A percentile compares a stretch with the other conserved stretches of the same genome.
Conservation (phyloP, 2,329 filamentous ascomycete species). For the Neophaeococcomyces mojaviensis region DNA sequence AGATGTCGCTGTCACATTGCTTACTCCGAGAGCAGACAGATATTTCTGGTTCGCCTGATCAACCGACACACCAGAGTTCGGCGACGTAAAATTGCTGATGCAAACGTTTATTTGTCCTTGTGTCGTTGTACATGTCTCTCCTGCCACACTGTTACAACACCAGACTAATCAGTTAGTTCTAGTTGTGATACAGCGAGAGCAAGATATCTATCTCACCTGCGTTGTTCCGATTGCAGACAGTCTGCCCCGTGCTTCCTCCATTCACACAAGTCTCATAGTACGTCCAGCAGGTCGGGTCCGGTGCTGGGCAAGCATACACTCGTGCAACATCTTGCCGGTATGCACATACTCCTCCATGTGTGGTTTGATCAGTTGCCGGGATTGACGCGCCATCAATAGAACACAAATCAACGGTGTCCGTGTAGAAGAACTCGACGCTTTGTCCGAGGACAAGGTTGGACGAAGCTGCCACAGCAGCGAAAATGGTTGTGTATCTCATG, state of each 20-base stretch:
- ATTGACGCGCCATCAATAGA: background rate
- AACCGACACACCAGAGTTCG: constrained; percentile 2
- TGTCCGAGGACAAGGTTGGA: background rate
- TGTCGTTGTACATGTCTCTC: constrained; percentile 3
- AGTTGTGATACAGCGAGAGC: no score
- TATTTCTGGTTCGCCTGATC: constrained; percentile 1
- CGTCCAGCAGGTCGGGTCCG: constrained; percentile 2
- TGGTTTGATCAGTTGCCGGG: background rate
- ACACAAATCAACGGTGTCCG: constrained; percentile 2
- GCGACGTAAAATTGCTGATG: constrained; percentile 5
- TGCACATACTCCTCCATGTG: constrained; percentile 1
- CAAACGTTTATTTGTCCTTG: constrained; percentile 5
- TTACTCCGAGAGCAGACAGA: constrained; percentile 1
- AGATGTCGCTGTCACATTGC: constrained; percentile 1
- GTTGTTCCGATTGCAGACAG: background rate
- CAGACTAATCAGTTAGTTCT: background rate
- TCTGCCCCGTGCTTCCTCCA: background rate
- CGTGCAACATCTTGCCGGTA: constrained; percentile 1
- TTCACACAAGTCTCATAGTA: background rate
- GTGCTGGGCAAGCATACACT: constrained; percentile 2
- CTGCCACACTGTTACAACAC: constrained; percentile 3
- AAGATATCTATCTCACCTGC: background rate
- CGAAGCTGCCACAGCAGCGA: background rate
- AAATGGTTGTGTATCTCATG: background rate
- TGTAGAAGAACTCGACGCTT: constrained; percentile 6